A percentile compares a stretch with the other conserved stretches of the same genome.
Evolutionary conservation across 495 filamentous ascomycete species (phyloP).

Genomic region (Trichoderma erinaceum): DNA sequence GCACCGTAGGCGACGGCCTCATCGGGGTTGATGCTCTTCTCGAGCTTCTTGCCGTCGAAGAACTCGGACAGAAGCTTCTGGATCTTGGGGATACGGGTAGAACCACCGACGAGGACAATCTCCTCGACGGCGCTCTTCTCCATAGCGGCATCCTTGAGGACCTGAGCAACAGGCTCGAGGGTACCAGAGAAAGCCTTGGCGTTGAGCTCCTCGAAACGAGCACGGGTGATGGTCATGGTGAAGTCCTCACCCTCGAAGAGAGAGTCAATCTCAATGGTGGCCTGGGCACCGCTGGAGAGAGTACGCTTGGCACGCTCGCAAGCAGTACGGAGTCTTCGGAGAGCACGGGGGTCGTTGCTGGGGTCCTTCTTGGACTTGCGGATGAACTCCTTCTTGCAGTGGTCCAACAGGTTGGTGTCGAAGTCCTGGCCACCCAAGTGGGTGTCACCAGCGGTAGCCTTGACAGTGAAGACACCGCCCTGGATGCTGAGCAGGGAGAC

Average conservation of each 20-base stretch:
- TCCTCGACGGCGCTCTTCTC: conserved; percentile 95
- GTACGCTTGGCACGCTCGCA: conserved; percentile 99
- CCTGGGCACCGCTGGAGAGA: conserved; percentile 92
- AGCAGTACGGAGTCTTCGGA: conserved; percentile 94
- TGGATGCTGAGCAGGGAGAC: conserved; percentile 97
- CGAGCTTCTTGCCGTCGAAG: conserved; percentile 98
- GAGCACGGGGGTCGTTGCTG: conserved; percentile 86
- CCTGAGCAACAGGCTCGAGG: conserved; percentile 96
- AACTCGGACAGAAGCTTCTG: conserved; percentile 98
- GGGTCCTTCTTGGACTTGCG: conserved; percentile 81
- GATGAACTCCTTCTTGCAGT: conserved; percentile 94
- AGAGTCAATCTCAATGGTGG: conserved; percentile 98
- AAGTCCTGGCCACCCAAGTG: conserved; percentile 99
- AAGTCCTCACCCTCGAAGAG: conserved; percentile 97
- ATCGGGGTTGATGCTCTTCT: conserved; percentile 99
- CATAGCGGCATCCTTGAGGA: conserved; percentile 91
- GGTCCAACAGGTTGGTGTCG: conserved; percentile 93
- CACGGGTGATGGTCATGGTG: conserved; percentile 98
- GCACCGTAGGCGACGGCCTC: conserved; percentile 99
- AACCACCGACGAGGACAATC: conserved; percentile 97
- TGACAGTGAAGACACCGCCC: conserved; percentile 99
- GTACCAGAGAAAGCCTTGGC: conserved; percentile 93
- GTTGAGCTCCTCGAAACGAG: conserved; percentile 98
- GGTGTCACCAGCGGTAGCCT: conserved; percentile 97
- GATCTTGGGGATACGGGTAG: conserved; percentile 97